Percentiles rank a stretch among this genome's conserved stretches.
These are phyloP conservation scores for Salix koriyanagi DNA, from an alignment of 345 rosid genomes.

Conservation along the genomic window DNA sequence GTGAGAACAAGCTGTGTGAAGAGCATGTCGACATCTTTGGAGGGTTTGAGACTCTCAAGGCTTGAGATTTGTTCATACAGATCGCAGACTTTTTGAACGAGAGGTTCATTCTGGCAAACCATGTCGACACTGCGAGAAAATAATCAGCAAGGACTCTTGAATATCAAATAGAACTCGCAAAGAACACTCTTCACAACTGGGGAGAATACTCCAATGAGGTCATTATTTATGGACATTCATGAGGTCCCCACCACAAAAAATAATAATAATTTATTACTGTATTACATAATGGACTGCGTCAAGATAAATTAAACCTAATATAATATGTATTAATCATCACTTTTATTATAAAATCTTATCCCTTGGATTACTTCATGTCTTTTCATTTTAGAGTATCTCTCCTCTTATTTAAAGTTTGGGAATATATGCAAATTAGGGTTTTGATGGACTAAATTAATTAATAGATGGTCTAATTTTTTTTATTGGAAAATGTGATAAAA, in stretches of 20 bases:
- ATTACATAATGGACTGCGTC: too few species aligned
- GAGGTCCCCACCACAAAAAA: background rate
- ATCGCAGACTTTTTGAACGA: constrained; percentile 49
- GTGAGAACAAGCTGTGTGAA: constrained; percentile 71
- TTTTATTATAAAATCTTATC: too few species aligned
- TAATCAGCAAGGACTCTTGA: background rate
- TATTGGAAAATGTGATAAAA: constrained; percentile 6
- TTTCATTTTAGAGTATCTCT: too few species aligned
- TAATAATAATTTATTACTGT: too few species aligned
- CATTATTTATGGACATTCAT: constrained; percentile 26
- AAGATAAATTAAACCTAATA: too few species aligned
- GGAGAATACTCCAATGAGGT: constrained; percentile 21
- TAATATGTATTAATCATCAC: too few species aligned
- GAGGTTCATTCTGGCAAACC: constrained; percentile 61
- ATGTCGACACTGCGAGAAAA: constrained; percentile 67
- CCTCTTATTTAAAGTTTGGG: too few species aligned
- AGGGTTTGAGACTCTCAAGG: constrained; percentile 67
- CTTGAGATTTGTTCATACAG: constrained; percentile 62
- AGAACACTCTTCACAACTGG: background rate
- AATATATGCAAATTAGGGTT: background rate
- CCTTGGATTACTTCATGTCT: too few species aligned
- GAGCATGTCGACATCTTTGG: constrained; percentile 76
- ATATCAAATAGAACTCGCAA: background rate
- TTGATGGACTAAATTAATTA: background rate
- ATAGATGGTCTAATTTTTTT: background rate